Base-by-base conservation (phyloP, 2,329 filamentous ascomycete genomes). In the Colletotrichum gigasporum region DNA sequence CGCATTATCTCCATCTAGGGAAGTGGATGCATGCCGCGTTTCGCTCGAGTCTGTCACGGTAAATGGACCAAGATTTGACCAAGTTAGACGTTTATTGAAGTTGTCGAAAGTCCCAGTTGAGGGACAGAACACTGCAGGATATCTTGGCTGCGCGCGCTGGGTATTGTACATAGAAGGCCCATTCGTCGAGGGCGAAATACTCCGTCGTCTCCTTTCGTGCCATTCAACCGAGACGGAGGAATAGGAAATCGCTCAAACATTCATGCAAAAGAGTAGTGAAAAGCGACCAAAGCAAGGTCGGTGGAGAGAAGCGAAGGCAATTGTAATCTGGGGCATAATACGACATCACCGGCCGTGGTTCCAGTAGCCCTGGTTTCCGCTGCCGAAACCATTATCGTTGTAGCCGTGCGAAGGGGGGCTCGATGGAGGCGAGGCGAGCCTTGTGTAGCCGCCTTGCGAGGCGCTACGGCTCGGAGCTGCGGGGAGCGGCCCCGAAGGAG, bases 401-500 rank as follows among this genome's bases (percentile, higher is more conserved):
- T 57, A 51, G 37, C 67, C 58, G 11, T 54, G 48, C 7, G 41
- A 45, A 34, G 63, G 63, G 10, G 63, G 57, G 37, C 59, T 65
- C 58, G n/a, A 67, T 63, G 14, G 63, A 9, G 67, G 62, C 18
- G 52, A 63, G 22, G 62, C 67, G 41, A 66, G 26, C 20, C 58
- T 41, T 20, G 56, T 52, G 54, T 68, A 65, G 22, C 62, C 54
- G 16, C 56, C 52, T n/a, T 60, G 37, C 10, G 62, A 67, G n/a
- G 55, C 41, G 50, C 52, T 67, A n/a, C 67, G 67, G 39, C 56
- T 52, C 6, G 66, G 65, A 2, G 64, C 54, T 34, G 41, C 37
- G 20, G 63, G 66, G 11, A 67, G 65, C 12, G 66, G 66, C 6
- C 52, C 59, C 12, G 50, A 66, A 14, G 66, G 63, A 5, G 63